phyloP scores from a whole-genome alignment of 1,284 basidiomycete species.

The Trichosporon sp. region DNA sequence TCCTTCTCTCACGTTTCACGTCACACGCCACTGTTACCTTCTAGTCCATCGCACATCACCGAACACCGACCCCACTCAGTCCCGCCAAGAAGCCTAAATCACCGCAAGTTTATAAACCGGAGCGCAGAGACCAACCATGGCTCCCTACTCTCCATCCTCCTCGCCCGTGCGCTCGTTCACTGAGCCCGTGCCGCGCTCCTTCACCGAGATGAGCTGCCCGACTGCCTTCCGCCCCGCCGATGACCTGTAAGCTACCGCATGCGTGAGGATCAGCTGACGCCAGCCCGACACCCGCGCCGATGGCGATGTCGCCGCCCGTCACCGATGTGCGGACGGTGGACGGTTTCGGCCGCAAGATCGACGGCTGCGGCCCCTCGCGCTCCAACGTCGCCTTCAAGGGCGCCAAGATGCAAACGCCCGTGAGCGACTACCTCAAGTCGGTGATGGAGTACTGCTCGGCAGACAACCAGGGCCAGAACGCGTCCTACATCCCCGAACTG shows the following conservation, averaged over 20 bases:
- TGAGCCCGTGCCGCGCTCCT: not conserved
- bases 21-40: too few species aligned
- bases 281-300: conserved; percentile 4
- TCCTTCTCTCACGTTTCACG: too few species aligned
- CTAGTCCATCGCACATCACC: not conserved
- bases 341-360: not conserved
- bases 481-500: conserved; percentile 32
- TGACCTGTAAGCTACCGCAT: not conserved
- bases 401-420: conserved; percentile 23
- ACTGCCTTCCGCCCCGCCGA: conserved; percentile 10
- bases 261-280: not conserved
- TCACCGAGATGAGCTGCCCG: conserved; percentile 13
- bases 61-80: not conserved
- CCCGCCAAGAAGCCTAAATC: not conserved
- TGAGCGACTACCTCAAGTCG: conserved; percentile 23
- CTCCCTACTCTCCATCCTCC: not conserved
- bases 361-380: conserved; percentile 7
- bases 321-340: conserved; percentile 2
- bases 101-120: not conserved
- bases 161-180: conserved; percentile 5
- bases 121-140: not conserved
- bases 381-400: conserved; percentile 20
- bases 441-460: conserved; percentile 13
- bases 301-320: conserved; percentile 4
- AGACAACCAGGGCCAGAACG: conserved; percentile 21